phyloP scores from a whole-genome alignment of 352 stramenopile species.

The Phytophthora uliginosa region DNA sequence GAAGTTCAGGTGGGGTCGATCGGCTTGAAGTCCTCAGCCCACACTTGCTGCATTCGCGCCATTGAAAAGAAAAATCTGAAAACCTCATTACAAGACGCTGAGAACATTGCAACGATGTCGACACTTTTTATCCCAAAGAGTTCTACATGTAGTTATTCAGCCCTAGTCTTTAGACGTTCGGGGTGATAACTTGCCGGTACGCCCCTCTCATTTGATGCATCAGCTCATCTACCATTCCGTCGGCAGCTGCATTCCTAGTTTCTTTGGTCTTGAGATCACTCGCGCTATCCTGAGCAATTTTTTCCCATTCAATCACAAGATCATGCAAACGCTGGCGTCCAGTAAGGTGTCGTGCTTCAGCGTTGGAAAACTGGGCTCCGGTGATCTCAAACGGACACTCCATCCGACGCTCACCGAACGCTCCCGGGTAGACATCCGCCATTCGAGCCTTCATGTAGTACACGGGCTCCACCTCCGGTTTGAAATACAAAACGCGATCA shows the following conservation, averaged over 20 bases:
- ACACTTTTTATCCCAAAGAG: neutral
- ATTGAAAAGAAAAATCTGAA: no score
- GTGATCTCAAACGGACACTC: slow-evolving; percentile 65
- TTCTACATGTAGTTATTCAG: neutral
- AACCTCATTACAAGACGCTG: no score
- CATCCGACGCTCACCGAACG: slow-evolving; percentile 46
- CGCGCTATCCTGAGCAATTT: slow-evolving; percentile 2
- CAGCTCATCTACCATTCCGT: slow-evolving; percentile 22
- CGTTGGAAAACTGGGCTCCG: slow-evolving; percentile 32
- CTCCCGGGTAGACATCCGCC: slow-evolving; percentile 50
- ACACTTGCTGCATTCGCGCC: no score
- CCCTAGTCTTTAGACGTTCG: slow-evolving; percentile 19
- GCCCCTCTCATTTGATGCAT: slow-evolving; percentile 30
- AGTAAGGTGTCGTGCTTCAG: slow-evolving; percentile 42
- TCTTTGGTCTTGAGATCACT: slow-evolving; percentile 3
- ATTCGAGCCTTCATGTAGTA: slow-evolving; percentile 54
- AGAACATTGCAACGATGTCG: no score
- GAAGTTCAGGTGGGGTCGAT: no score
- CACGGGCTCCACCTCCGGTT: slow-evolving; percentile 39
- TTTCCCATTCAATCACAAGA: slow-evolving; percentile 31
- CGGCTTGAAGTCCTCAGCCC: no score
- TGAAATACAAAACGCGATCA: slow-evolving; percentile 53
- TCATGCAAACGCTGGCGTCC: slow-evolving; percentile 48
- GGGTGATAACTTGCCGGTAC: slow-evolving; percentile 24
- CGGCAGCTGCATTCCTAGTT: slow-evolving; percentile 10